A percentile compares a stretch with the other conserved stretches of the same genome.
Conservation (phyloP, 768 basidiomycete genomes). For the Scleroderma bovista region DNA sequence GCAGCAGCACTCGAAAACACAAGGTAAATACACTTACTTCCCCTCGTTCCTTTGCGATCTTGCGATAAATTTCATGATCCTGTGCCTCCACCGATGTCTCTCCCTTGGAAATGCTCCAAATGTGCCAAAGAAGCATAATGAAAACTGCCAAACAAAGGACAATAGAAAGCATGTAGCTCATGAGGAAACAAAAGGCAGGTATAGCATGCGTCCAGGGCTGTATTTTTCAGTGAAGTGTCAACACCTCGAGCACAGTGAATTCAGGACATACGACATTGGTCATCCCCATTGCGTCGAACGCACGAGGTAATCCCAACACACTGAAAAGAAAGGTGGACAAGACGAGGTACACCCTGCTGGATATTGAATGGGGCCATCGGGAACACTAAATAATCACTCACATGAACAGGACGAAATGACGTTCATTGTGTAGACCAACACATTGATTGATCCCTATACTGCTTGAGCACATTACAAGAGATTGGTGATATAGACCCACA, state of each 20-base stretch:
- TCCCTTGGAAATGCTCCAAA: slow-evolving; percentile 63
- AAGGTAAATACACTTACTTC: slow-evolving; percentile 44
- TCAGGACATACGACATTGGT: slow-evolving; percentile 35
- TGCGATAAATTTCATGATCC: slow-evolving; percentile 76
- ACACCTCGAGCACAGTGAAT: not conserved
- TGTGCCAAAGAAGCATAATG: slow-evolving; percentile 67
- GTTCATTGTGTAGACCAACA: slow-evolving; percentile 91
- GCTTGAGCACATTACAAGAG: slow-evolving; percentile 2
- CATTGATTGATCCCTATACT: slow-evolving; percentile 91
- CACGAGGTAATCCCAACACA: slow-evolving; percentile 55
- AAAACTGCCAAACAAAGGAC: slow-evolving; percentile 74
- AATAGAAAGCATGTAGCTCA: slow-evolving; percentile 68
- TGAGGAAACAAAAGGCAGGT: slow-evolving; percentile 64
- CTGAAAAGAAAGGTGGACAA: slow-evolving; percentile 59
- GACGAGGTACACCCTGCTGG: slow-evolving; percentile 70
- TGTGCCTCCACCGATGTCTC: slow-evolving; percentile 91
- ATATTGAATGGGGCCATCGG: not conserved
- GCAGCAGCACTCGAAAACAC: not conserved
- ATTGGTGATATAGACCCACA: slow-evolving; percentile 28
- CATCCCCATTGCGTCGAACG: slow-evolving; percentile 55
- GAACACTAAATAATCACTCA: slow-evolving; percentile 30
- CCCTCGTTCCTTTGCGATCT: slow-evolving; percentile 59
- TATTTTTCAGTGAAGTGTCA: not conserved
- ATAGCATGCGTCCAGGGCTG: slow-evolving; percentile 54
- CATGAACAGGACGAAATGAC: slow-evolving; percentile 96